Evolutionary conservation across 1,284 basidiomycete species (phyloP).

Genomic region (Phellopilus nigrolimitatus): DNA sequence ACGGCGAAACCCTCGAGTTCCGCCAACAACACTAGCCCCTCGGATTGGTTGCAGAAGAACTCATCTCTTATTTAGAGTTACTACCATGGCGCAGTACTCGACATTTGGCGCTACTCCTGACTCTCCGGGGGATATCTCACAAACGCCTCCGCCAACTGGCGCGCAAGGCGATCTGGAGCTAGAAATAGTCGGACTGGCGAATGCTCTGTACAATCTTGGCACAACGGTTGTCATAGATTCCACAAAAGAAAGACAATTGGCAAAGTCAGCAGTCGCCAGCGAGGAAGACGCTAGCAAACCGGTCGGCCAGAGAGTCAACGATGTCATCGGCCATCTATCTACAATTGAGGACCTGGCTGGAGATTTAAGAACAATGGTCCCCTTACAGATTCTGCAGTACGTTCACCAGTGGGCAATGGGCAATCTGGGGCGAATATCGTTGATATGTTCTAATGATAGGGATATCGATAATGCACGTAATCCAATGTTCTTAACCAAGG

Average conservation of each 20-base stretch:
- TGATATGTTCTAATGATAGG: constrained; percentile 23
- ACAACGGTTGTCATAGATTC: constrained; percentile 75
- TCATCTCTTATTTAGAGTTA: no score
- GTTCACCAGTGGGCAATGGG: no score
- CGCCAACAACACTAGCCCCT: no score
- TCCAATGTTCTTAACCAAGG: constrained; percentile 73
- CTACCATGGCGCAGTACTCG: constrained; percentile 1
- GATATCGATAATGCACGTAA: constrained; percentile 77
- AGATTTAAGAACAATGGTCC: constrained; percentile 56
- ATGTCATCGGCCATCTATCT: constrained; percentile 59
- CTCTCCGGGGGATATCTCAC: constrained; percentile 58
- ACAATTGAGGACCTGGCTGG: constrained; percentile 62
- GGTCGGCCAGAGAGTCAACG: constrained; percentile 37
- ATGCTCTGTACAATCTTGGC: constrained; percentile 70
- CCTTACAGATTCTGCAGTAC: constrained; percentile 56
- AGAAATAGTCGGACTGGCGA: constrained; percentile 68
- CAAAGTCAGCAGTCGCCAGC: constrained; percentile 47
- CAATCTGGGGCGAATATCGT: no score
- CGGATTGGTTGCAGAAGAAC: no score
- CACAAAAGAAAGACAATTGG: constrained; percentile 61
- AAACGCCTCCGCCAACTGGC: constrained; percentile 64
- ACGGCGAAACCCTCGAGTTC: no score
- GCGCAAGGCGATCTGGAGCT: constrained; percentile 67
- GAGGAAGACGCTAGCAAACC: constrained; percentile 12
- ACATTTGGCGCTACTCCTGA: constrained; percentile 46